Percentiles rank a stretch among this genome's conserved stretches.
These are phyloP conservation scores for Diversispora epigaea DNA, from an alignment of 192 early-diverging fungal species.

Conservation along the genomic window DNA sequence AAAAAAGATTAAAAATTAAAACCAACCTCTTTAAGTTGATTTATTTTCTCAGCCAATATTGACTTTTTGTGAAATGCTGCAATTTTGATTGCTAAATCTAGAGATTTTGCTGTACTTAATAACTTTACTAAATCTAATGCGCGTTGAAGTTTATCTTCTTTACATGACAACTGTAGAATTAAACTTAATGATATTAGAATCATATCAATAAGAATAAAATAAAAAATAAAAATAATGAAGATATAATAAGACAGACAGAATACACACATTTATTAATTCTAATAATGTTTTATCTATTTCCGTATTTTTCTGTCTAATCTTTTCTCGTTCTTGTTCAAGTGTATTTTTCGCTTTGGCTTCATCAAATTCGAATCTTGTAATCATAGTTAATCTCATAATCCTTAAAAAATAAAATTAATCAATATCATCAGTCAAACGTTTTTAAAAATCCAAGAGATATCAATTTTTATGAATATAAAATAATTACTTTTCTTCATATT, in stretches of 20 bases:
- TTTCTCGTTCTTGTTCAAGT: conserved; percentile 37
- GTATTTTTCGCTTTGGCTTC: conserved; percentile 49
- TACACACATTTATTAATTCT: conserved; percentile 72
- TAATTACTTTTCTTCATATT: conserved; percentile 45
- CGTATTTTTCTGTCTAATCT: conserved; percentile 51
- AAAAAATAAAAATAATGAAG: conserved; percentile 15
- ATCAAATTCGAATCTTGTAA: conserved; percentile 57
- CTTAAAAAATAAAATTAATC: conserved; percentile 44
- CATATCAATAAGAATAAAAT: conserved; percentile 9
- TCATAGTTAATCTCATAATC: conserved; percentile 51
- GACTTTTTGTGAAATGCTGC: conserved; percentile 66
- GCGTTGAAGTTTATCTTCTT: conserved; percentile 69
- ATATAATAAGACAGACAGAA: too few species aligned
- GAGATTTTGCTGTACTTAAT: conserved; percentile 59
- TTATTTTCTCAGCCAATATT: conserved; percentile 77
- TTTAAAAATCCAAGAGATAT: conserved; percentile 7
- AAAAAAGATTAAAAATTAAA: background rate
- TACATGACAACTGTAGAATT: conserved; percentile 63
- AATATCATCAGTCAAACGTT: conserved; percentile 30
- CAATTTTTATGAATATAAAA: background rate
- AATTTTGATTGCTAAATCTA: conserved; percentile 85
- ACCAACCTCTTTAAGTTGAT: conserved; percentile 19
- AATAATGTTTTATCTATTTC: conserved; percentile 83
- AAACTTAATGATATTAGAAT: background rate
- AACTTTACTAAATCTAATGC: conserved; percentile 75